Evolutionary conservation across 2,329 filamentous ascomycete species (phyloP).

Genomic region (Plectosphaerella cucumerina): DNA sequence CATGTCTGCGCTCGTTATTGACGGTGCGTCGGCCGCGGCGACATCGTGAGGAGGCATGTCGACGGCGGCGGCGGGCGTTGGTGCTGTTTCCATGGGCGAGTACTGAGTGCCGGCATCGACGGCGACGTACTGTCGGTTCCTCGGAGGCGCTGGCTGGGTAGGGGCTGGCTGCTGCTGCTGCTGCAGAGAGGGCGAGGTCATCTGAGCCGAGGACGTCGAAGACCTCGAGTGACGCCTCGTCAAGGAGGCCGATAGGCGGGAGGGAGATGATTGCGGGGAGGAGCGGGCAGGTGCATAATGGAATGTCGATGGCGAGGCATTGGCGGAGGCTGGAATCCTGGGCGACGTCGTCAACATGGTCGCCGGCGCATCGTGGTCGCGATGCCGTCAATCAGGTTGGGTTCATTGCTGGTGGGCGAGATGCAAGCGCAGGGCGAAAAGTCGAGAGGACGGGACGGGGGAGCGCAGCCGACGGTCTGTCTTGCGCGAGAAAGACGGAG

Average conservation of each 20-base stretch:
- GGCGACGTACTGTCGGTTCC: conserved; percentile 37
- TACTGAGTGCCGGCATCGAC: conserved; percentile 45
- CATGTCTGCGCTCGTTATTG: no score
- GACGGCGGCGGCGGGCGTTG: conserved; percentile 16
- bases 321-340: conserved; percentile 44
- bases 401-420: not conserved
- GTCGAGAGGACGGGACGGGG: conserved; percentile 1
- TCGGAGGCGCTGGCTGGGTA: conserved; percentile 15
- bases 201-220: conserved; percentile 25
- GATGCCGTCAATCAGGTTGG: not conserved
- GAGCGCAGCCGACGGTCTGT: no score
- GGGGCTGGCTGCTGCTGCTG: conserved; percentile 15
- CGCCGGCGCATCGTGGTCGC: conserved; percentile 39
- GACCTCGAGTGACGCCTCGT: conserved; percentile 33
- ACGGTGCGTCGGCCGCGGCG: conserved; percentile 1
- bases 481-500: conserved; percentile 1
- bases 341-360: conserved; percentile 59
- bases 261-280: conserved; percentile 34
- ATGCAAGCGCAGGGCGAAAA: conserved; percentile 1
- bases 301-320: conserved; percentile 46
- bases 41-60: conserved; percentile 21
- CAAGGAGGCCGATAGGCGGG: conserved; percentile 35
- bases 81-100: conserved; percentile 37
- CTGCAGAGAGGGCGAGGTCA: conserved; percentile 21
- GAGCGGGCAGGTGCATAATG: conserved; percentile 44